Percentiles rank a stretch among this genome's conserved stretches.
phyloP scores from a whole-genome alignment of 305 asterid species.

The Rubia tinctorum region DNA sequence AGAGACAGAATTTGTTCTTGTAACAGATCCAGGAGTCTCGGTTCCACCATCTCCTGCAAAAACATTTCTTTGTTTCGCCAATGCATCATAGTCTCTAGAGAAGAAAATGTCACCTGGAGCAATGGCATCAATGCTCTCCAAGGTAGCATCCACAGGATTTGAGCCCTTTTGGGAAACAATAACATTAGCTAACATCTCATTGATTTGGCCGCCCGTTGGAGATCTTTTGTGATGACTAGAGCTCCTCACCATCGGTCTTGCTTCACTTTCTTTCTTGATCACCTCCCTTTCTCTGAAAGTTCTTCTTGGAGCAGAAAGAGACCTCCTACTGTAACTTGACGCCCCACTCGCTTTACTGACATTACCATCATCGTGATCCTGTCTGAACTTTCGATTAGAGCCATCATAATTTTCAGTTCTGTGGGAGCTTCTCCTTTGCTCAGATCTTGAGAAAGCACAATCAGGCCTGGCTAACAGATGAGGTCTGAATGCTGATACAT shows the following conservation, averaged over 20 bases:
- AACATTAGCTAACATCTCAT: conserved; percentile 63
- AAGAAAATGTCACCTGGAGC: conserved; percentile 69
- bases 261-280: conserved; percentile 26
- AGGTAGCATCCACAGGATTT: conserved; percentile 19
- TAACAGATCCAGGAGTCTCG: conserved; percentile 38
- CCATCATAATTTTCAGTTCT: conserved; percentile 17
- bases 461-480: conserved; percentile 15
- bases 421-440: conserved; percentile 37
- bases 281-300: conserved; percentile 30
- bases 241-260: conserved; percentile 22
- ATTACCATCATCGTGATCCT: conserved; percentile 21
- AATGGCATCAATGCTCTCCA: conserved; percentile 52
- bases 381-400: conserved; percentile 19
- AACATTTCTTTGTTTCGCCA: conserved; percentile 16
- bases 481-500: conserved; percentile 29
- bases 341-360: conserved; percentile 18
- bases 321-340: conserved; percentile 33
- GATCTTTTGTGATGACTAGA: conserved; percentile 25
- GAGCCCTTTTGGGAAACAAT: conserved; percentile 32
- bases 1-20: conserved; percentile 21
- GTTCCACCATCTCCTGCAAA: conserved; percentile 20
- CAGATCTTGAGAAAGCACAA: conserved; percentile 40
- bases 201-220: conserved; percentile 65
- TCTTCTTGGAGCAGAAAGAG: conserved; percentile 55
- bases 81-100: conserved; percentile 37